A percentile compares a stretch with the other conserved stretches of the same genome.
Conservation (phyloP, 108 stramenopile species). For the Cyclotella baltica region DNA sequence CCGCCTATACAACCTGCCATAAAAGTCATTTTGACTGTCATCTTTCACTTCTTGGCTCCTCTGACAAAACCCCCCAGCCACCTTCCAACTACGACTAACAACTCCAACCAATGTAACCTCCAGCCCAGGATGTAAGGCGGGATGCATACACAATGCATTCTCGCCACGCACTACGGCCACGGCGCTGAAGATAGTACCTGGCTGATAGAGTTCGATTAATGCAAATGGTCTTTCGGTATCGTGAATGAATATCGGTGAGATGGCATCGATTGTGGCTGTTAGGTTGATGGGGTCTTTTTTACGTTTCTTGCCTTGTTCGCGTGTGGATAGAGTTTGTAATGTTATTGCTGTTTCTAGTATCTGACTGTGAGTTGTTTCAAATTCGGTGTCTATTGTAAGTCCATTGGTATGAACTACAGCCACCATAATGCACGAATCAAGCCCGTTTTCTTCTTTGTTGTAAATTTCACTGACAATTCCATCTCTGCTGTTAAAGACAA, state of each 20-base stretch:
- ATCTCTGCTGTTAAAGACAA: slow-evolving; percentile 13
- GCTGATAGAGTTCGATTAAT: slow-evolving; percentile 73
- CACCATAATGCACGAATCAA: background rate
- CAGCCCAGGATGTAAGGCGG: slow-evolving; percentile 72
- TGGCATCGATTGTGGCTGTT: slow-evolving; percentile 65
- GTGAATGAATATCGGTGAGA: slow-evolving; percentile 78
- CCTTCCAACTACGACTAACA: slow-evolving; percentile 64
- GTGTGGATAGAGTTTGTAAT: background rate
- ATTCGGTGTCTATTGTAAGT: background rate
- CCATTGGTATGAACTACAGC: slow-evolving; percentile 9
- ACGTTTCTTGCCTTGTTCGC: background rate
- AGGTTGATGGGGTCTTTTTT: slow-evolving; percentile 43
- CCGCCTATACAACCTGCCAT: slow-evolving; percentile 47
- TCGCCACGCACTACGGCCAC: slow-evolving; percentile 70
- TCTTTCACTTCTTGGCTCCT: background rate
- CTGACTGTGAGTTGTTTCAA: background rate
- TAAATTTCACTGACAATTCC: background rate
- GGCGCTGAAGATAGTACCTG: slow-evolving; percentile 21
- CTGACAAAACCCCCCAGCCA: slow-evolving; percentile 52
- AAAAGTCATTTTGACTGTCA: slow-evolving; percentile 23
- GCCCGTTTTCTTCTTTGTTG: background rate
- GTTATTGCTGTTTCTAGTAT: background rate
- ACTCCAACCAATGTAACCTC: slow-evolving; percentile 56
- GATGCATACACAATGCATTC: slow-evolving; percentile 58
- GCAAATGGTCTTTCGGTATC: slow-evolving; percentile 71